These are phyloP conservation scores for Orobanche coerulescens DNA, from an alignment of 257 asterid species.

Conservation along the genomic window DNA sequence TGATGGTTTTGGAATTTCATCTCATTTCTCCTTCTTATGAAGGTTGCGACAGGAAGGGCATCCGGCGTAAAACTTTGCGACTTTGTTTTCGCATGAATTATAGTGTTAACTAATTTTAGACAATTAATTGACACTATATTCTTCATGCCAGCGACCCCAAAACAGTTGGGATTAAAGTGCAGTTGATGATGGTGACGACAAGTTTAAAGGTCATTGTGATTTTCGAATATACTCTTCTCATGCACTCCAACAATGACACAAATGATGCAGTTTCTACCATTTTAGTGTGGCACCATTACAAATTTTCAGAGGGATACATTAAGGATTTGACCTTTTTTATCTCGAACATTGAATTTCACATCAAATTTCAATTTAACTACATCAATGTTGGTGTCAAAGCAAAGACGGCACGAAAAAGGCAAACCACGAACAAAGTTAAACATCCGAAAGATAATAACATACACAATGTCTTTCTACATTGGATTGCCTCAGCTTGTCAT, in stretches of 20 bases:
- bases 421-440: background rate
- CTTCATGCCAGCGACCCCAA: no score
- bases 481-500: slow-evolving; percentile 38
- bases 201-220: background rate
- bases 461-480: slow-evolving; percentile 51
- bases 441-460: slow-evolving; percentile 19
- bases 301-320: background rate
- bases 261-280: background rate
- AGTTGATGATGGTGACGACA: background rate
- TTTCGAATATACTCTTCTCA: background rate
- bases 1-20: no score
- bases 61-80: no score
- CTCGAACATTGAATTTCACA: no score
- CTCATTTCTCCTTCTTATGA: no score
- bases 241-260: background rate
- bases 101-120: no score
- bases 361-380: no score
- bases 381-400: background rate
- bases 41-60: no score
- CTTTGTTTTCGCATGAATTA: no score
- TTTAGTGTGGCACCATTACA: background rate
- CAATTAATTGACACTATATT: no score
- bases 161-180: no score
- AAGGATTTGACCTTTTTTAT: background rate
- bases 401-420: slow-evolving; percentile 10